Evolutionary conservation across 306 rosid species (phyloP).

Genomic region (Citrullus amarus): DNA sequence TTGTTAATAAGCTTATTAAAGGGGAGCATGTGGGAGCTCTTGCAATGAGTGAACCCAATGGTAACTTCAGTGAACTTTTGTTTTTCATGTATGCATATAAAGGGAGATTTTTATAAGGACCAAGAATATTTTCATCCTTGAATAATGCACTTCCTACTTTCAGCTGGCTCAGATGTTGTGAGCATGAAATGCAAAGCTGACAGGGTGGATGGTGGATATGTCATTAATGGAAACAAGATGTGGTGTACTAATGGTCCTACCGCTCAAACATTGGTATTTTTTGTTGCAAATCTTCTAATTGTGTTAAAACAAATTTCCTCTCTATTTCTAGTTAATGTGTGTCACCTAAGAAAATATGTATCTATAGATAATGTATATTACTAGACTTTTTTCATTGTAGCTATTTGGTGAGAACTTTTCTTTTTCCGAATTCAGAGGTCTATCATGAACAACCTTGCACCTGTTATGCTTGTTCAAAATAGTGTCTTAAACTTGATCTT

Average conservation of each 20-base stretch:
- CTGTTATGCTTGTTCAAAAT: background rate
- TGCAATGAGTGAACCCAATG: conserved; percentile 96
- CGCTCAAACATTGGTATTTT: conserved; percentile 78
- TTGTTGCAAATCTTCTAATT: background rate
- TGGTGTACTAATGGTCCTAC: conserved; percentile 96
- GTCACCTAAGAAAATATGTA: background rate
- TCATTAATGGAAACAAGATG: conserved; percentile 90
- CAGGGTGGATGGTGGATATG: conserved; percentile 69
- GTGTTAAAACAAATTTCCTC: background rate
- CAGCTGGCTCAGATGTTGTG: conserved; percentile 97
- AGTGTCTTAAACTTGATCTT: background rate
- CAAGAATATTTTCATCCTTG: conserved; percentile 1
- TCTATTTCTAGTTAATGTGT: background rate
- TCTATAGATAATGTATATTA: background rate
- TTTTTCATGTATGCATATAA: background rate
- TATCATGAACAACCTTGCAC: background rate
- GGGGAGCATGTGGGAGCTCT: conserved; percentile 98
- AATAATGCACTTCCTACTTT: conserved; percentile 7
- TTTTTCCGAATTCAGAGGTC: background rate
- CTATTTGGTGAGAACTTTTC: background rate
- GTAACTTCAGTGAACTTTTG: conserved; percentile 29
- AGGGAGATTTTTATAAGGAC: conserved; percentile 7
- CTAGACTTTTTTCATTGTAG: background rate
- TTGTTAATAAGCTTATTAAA: conserved; percentile 59
- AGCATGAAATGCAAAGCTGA: conserved; percentile 98